These are phyloP conservation scores for Solanum medicagineum DNA, from an alignment of 257 asterid species.

Conservation along the genomic window DNA sequence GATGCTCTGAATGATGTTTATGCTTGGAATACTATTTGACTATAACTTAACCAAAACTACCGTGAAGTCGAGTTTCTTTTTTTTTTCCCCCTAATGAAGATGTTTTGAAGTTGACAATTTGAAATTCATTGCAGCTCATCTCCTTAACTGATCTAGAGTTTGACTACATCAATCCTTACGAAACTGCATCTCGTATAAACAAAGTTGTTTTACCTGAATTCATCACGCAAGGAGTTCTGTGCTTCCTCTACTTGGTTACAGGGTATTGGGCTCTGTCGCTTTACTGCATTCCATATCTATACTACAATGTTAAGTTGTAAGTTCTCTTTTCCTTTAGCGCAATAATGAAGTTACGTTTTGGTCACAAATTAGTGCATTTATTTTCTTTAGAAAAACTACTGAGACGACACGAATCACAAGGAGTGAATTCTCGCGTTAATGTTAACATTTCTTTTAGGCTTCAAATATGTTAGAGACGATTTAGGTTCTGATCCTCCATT, in stretches of 20 bases:
- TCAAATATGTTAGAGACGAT: neutral
- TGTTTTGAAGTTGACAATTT: neutral
- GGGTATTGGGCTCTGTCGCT: conserved; percentile 90
- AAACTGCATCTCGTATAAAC: conserved; percentile 78
- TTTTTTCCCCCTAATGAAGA: neutral
- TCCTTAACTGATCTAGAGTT: conserved; percentile 86
- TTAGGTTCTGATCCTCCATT: neutral
- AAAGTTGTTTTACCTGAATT: conserved; percentile 63
- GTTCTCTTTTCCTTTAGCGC: conserved; percentile 16
- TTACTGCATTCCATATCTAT: conserved; percentile 56
- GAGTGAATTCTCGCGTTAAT: neutral
- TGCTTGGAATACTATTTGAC: neutral
- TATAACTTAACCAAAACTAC: neutral
- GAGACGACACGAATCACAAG: neutral
- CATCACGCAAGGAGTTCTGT: conserved; percentile 63
- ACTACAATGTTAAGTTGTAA: conserved; percentile 70
- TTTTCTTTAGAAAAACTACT: neutral
- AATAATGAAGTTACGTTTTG: neutral
- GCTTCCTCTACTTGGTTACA: conserved; percentile 58
- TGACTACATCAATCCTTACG: conserved; percentile 83
- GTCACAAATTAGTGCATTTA: neutral
- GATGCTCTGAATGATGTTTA: neutral
- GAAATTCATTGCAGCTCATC: conserved; percentile 45
- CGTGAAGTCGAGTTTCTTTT: neutral
- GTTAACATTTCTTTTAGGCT: neutral